Conservation (phyloP, 768 basidiomycete species). For the Mycena olivaceomarginata region DNA sequence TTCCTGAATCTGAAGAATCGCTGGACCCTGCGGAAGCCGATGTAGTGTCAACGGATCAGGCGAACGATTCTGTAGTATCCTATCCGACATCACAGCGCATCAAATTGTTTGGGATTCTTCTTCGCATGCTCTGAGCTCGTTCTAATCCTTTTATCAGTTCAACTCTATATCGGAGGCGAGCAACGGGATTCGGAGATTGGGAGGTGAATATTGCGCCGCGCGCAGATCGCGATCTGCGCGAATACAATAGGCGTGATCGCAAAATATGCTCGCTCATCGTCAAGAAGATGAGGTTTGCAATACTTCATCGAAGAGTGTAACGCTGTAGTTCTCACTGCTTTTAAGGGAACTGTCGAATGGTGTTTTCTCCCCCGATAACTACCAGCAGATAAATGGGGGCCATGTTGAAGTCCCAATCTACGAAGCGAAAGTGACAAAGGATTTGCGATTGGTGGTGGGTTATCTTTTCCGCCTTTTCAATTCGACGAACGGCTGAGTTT, state of each 20-base stretch:
- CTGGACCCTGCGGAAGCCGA: neutral
- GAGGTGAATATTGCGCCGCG: slow-evolving; percentile 60
- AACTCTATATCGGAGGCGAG: slow-evolving; percentile 31
- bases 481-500: neutral
- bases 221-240: slow-evolving; percentile 45
- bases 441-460: slow-evolving; percentile 33
- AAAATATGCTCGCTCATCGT: slow-evolving; percentile 62
- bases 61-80: slow-evolving; percentile 1
- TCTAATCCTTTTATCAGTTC: slow-evolving; percentile 19
- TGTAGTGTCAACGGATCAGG: neutral
- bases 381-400: slow-evolving; percentile 61
- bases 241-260: slow-evolving; percentile 55
- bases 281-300: slow-evolving; percentile 67
- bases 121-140: neutral
- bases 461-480: neutral
- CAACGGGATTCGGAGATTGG: slow-evolving; percentile 54
- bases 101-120: slow-evolving; percentile 16
- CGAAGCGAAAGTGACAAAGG: slow-evolving; percentile 24
- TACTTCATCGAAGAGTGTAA: slow-evolving; percentile 34
- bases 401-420: slow-evolving; percentile 35
- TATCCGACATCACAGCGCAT: neutral
- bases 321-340: neutral
- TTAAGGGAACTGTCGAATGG: slow-evolving; percentile 65
- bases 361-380: slow-evolving; percentile 69
- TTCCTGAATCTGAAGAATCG: neutral